These are phyloP conservation scores for Diplotaxis tenuifolia DNA, from an alignment of 345 rosid genomes.

Conservation along the genomic window DNA sequence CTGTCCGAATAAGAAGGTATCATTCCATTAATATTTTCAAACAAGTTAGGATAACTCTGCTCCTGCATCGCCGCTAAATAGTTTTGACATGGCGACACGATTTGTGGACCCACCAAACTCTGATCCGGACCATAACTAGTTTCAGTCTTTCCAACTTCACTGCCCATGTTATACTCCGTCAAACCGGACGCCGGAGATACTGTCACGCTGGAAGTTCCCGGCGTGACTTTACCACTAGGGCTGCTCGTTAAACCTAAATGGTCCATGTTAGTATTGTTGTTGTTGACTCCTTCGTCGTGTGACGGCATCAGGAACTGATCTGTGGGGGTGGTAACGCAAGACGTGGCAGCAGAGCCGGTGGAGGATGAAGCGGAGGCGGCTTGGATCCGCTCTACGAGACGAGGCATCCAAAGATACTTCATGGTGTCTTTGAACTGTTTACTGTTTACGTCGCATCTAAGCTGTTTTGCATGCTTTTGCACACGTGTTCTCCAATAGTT, in stretches of 20 bases:
- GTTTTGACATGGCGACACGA: constrained; percentile 10
- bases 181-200: constrained; percentile 59
- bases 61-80: constrained; percentile 29
- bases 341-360: constrained; percentile 20
- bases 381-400: constrained; percentile 80
- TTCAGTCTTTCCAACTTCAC: not conserved
- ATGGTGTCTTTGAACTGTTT: constrained; percentile 73
- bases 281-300: not conserved
- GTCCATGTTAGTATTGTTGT: constrained; percentile 5
- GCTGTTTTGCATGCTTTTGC: constrained; percentile 85
- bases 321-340: constrained; percentile 19
- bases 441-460: constrained; percentile 84
- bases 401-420: constrained; percentile 79
- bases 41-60: constrained; percentile 36
- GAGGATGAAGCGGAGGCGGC: constrained; percentile 44
- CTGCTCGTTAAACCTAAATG: not conserved
- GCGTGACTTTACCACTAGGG: constrained; percentile 36
- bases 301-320: constrained; percentile 12
- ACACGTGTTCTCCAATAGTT: constrained; percentile 96
- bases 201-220: constrained; percentile 55
- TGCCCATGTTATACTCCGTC: constrained; percentile 41
- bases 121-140: constrained; percentile 26
- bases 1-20: constrained; percentile 44
- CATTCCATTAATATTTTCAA: constrained; percentile 40
- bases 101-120: constrained; percentile 37